These are phyloP conservation scores for Apiospora marii DNA, from an alignment of 2,329 filamentous ascomycete genomes.

Conservation along the genomic window DNA sequence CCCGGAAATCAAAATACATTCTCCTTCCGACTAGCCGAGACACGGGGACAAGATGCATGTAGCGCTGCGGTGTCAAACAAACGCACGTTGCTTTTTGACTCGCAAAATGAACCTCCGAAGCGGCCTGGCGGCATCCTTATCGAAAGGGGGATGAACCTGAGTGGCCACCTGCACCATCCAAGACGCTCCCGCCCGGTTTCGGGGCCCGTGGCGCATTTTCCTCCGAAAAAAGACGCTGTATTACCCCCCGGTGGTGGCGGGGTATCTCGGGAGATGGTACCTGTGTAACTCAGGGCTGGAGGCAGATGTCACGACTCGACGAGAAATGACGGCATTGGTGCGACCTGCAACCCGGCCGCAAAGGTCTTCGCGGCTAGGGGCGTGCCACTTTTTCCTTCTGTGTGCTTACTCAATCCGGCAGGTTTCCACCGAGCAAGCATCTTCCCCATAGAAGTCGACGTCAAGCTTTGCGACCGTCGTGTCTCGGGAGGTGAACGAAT, in stretches of 20 bases:
- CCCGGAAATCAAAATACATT: not conserved
- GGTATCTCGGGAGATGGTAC: not conserved
- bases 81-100: not conserved
- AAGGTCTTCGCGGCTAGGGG: not conserved
- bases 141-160: not conserved
- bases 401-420: not conserved
- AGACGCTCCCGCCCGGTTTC: slow-evolving; percentile 5
- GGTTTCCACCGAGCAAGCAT: slow-evolving; percentile 18
- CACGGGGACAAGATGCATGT: not conserved
- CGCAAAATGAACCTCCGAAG: not conserved
- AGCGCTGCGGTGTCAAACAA: not conserved
- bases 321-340: slow-evolving; percentile 8
- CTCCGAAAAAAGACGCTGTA: not conserved
- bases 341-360: not conserved
- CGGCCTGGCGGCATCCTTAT: not conserved
- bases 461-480: slow-evolving; percentile 18
- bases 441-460: not conserved
- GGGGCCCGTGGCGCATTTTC: not conserved
- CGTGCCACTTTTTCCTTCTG: slow-evolving; percentile 3
- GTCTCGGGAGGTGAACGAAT: not conserved
- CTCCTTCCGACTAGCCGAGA: not conserved
- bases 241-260: not conserved
- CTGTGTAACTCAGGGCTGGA: not conserved
- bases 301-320: not conserved
- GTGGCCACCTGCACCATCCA: not conserved